Percentiles rank a stretch among this genome's conserved stretches.
These are phyloP conservation scores for Tolypocladium capitatum DNA, from an alignment of 2,329 filamentous ascomycete genomes.

Conservation along the genomic window DNA sequence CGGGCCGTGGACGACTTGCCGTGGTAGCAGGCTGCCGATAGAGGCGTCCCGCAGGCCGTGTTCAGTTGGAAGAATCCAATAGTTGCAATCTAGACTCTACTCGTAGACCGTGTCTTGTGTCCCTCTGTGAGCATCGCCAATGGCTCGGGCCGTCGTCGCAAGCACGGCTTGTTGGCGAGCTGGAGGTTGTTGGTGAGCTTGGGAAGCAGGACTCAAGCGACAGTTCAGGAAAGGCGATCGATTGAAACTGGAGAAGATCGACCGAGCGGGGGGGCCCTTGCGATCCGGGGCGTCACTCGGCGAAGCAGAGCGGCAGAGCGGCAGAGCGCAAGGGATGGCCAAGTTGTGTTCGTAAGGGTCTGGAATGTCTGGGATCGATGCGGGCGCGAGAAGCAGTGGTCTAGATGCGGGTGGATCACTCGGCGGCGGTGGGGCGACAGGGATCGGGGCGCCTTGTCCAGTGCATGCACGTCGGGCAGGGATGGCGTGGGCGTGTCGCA, in stretches of 20 bases:
- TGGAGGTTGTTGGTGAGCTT: neutral
- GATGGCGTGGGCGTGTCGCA: too few species aligned
- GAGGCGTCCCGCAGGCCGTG: neutral
- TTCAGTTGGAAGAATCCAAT: neutral
- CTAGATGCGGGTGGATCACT: slow-evolving; percentile 2
- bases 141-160: neutral
- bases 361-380: slow-evolving; percentile 1
- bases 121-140: neutral
- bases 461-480: too few species aligned
- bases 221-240: slow-evolving; percentile 15
- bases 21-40: slow-evolving; percentile 6
- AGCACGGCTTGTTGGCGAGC: neutral
- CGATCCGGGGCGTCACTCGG: too few species aligned
- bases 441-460: neutral
- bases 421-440: neutral
- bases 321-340: too few species aligned
- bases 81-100: neutral
- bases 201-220: too few species aligned
- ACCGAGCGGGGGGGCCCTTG: slow-evolving; percentile 5
- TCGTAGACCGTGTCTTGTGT: neutral
- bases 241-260: slow-evolving; percentile 20
- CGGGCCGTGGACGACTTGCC: slow-evolving; percentile 36
- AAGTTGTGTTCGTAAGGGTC: too few species aligned
- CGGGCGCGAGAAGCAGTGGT: neutral
- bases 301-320: too few species aligned